Evolutionary conservation across 352 stramenopile species (phyloP), one percentile per base, ranked within the genome.

Genomic region (Pythium chondricola): DNA sequence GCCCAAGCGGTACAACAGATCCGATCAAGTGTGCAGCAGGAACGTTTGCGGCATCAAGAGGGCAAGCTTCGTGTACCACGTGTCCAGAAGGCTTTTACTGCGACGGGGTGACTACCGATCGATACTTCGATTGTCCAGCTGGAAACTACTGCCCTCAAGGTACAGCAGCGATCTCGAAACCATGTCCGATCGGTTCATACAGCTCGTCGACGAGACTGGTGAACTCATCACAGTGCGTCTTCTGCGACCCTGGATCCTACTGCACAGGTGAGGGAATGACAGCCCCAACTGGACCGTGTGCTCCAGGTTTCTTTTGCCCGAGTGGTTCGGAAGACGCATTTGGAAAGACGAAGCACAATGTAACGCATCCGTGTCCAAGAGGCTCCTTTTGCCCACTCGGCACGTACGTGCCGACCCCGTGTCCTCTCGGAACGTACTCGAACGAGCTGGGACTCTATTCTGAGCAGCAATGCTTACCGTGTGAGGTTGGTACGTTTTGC

Each of bases 181-280:
- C 69, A 6, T 96, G 88, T 55, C 79, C 83, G 0, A 22, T 71
- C 0, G 86, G 85, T 11, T 88, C 85, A 0, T 96, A 89, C 45
- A 79, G 63, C 38, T 65, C 59, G 6, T 31, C 26, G 0, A 61
- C 56, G 6, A 65, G 64, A 22, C 55, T 84, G 6, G 47, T 57
- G 0, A 84, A 68, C 10, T 57, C 44, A 2, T 56, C 48, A 2
- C 60, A 77, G 21, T 91, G 84, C 16, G 18, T 55, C 2, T 27
- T 47, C 0, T 85, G 71, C 46, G 68, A 63, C 0, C 48, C 67
- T 2, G 74, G 74, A 0, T 71, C 48, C 6, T 85, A 71, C 31
- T 85, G 74, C 35, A 56, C 58, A 3, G 61, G 24, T 13, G 27
- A 65, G 27, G 67, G 40, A 0, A 49, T 71, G 40, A 35, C 57